Conservation (phyloP, 2,329 filamentous ascomycete genomes). For the Ophiocordyceps sinensis region DNA sequence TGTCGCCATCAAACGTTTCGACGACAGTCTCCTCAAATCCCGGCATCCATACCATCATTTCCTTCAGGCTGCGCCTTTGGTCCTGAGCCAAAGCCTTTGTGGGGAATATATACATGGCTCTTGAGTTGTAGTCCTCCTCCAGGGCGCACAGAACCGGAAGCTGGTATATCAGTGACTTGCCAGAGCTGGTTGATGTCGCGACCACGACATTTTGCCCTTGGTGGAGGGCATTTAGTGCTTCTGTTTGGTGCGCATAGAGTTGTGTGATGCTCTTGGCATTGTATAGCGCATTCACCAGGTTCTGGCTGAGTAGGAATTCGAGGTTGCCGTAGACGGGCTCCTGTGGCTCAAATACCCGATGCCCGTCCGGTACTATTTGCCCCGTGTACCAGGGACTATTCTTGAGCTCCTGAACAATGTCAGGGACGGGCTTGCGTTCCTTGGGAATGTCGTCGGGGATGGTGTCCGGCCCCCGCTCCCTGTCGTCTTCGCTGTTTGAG, state of each 20-base stretch:
- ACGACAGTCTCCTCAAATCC: slow-evolving; percentile 62
- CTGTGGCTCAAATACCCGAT: slow-evolving; percentile 80
- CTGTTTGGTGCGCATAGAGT: slow-evolving; percentile 82
- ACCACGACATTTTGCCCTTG: slow-evolving; percentile 80
- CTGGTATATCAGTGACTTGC: slow-evolving; percentile 97
- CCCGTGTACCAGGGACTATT: slow-evolving; percentile 74
- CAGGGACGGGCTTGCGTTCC: slow-evolving; percentile 64
- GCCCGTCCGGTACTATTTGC: slow-evolving; percentile 87
- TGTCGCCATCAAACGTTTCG: slow-evolving; percentile 94
- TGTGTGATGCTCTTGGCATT: slow-evolving; percentile 77
- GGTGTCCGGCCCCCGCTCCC: slow-evolving; percentile 21
- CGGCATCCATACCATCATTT: slow-evolving; percentile 69
- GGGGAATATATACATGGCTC: slow-evolving; percentile 96
- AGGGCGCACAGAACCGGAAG: slow-evolving; percentile 79
- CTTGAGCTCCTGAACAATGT: slow-evolving; percentile 77
- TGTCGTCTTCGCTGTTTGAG: slow-evolving; percentile 17
- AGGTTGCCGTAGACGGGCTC: slow-evolving; percentile 70
- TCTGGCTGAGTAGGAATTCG: slow-evolving; percentile 74
- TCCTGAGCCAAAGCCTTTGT: slow-evolving; percentile 95
- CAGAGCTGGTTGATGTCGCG: slow-evolving; percentile 87
- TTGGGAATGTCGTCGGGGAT: slow-evolving; percentile 62
- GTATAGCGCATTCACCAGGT: slow-evolving; percentile 89
- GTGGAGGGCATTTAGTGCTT: slow-evolving; percentile 80
- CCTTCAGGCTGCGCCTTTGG: slow-evolving; percentile 75
- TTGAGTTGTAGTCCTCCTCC: slow-evolving; percentile 58